Percentiles rank a stretch among this genome's conserved stretches.
Conservation (phyloP, 139 green algal species). For the Chlorella sp. region DNA sequence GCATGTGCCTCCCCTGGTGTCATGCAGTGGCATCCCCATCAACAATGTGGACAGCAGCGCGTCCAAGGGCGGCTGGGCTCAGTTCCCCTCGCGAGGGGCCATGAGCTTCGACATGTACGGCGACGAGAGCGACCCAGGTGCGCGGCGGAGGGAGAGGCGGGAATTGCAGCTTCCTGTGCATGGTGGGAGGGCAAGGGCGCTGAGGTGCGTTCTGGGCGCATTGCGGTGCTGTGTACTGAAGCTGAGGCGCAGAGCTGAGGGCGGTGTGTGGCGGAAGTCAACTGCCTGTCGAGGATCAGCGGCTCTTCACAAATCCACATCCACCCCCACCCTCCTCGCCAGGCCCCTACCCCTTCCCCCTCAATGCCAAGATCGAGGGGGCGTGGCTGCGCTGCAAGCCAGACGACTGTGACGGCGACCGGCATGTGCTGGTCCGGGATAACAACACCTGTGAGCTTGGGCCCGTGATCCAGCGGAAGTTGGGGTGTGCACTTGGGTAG, state of each 20-base stretch:
- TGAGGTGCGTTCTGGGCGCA: no score
- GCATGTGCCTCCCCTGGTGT: no score
- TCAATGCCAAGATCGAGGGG: neutral
- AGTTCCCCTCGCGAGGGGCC: neutral
- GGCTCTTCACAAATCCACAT: no score
- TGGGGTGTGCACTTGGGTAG: no score
- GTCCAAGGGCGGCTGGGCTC: neutral
- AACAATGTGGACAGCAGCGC: neutral
- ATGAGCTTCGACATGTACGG: neutral
- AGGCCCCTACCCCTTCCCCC: neutral
- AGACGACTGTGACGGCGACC: neutral
- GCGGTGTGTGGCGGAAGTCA: no score
- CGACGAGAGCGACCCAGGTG: neutral
- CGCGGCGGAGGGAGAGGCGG: neutral
- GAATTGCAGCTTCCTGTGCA: no score
- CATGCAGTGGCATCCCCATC: neutral
- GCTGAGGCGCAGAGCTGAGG: no score
- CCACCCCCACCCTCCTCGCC: neutral
- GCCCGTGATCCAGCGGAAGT: no score
- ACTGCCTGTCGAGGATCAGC: no score
- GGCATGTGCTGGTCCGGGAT: neutral
- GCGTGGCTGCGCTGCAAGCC: neutral
- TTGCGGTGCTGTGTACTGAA: no score
- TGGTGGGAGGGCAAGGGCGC: no score
- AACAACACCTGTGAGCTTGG: neutral